Conservation (phyloP, 805 yeast genomes). For the Blastobotrys chiropterorum region DNA sequence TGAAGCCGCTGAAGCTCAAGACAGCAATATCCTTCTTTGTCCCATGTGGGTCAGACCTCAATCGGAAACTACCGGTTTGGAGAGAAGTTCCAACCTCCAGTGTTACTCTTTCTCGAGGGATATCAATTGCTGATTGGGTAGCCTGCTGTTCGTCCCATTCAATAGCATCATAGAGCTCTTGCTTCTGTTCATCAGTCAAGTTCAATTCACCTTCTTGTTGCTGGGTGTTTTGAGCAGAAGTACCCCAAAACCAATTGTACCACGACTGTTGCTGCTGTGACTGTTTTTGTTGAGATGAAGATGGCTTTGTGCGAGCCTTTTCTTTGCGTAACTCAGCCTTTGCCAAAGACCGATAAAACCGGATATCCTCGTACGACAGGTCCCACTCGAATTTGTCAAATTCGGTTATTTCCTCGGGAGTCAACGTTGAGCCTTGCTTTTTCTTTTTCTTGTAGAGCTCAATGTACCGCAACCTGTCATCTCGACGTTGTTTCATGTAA, state of each 20-base stretch:
- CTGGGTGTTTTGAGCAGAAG: slow-evolving; percentile 1
- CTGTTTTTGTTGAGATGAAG: slow-evolving; percentile 6
- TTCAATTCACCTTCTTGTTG: slow-evolving; percentile 21
- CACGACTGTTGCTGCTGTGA: slow-evolving; percentile 14
- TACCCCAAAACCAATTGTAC: slow-evolving; percentile 29
- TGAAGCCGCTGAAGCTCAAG: slow-evolving; percentile 75
- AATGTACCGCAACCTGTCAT: slow-evolving; percentile 63
- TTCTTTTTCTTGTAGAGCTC: slow-evolving; percentile 58
- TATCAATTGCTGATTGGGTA: slow-evolving; percentile 33
- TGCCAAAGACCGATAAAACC: slow-evolving; percentile 78
- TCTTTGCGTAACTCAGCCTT: slow-evolving; percentile 60
- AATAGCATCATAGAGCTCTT: slow-evolving; percentile 88
- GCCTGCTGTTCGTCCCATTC: slow-evolving; percentile 75
- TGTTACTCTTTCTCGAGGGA: slow-evolving; percentile 70
- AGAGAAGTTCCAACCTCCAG: slow-evolving; percentile 62
- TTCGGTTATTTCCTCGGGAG: slow-evolving; percentile 21
- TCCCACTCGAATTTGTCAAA: slow-evolving; percentile 52
- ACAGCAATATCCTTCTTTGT: slow-evolving; percentile 54
- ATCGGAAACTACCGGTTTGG: slow-evolving; percentile 68
- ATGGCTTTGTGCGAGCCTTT: slow-evolving; percentile 23
- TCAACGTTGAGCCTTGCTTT: slow-evolving; percentile 27
- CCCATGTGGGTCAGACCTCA: slow-evolving; percentile 39
- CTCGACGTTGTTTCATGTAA: slow-evolving; percentile 60
- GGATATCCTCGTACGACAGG: slow-evolving; percentile 69
- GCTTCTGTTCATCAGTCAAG: slow-evolving; percentile 79